Conservation (phyloP, 257 asterid genomes). For the Ilex asprella region DNA sequence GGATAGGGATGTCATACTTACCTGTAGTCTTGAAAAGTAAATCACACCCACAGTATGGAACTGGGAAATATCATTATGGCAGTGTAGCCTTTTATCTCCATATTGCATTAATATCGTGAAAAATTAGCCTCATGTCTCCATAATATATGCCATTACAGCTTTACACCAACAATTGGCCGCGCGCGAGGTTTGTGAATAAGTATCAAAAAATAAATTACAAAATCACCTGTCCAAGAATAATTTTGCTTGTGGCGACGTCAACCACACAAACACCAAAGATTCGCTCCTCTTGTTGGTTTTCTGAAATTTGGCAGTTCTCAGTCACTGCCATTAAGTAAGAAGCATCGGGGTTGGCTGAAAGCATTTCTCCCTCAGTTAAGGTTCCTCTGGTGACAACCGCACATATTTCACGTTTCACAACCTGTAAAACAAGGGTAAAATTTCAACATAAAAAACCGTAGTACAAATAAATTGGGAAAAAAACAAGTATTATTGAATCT, state of each 20-base stretch:
- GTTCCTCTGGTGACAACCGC: constrained; percentile 94
- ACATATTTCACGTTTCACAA: constrained; percentile 91
- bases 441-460: too few relatives aligned
- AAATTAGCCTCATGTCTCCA: too few relatives aligned
- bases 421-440: constrained; percentile 33
- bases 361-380: constrained; percentile 84
- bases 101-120: too few relatives aligned
- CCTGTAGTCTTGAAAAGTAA: not conserved
- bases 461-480: too few relatives aligned
- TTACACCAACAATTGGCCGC: too few relatives aligned
- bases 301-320: constrained; percentile 56
- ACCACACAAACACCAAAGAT: constrained; percentile 70
- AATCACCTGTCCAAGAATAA: constrained; percentile 86
- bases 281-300: constrained; percentile 29
- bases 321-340: constrained; percentile 78
- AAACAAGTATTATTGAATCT: not conserved
- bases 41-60: not conserved
- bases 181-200: not conserved
- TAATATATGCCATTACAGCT: not conserved
- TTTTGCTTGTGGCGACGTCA: constrained; percentile 82
- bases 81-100: too few relatives aligned
- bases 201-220: not conserved
- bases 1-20: too few relatives aligned
- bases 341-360: constrained; percentile 75
- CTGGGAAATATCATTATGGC: not conserved